Evolutionary conservation across 257 asterid genomes (phyloP).

Genomic region (Plantago major): DNA sequence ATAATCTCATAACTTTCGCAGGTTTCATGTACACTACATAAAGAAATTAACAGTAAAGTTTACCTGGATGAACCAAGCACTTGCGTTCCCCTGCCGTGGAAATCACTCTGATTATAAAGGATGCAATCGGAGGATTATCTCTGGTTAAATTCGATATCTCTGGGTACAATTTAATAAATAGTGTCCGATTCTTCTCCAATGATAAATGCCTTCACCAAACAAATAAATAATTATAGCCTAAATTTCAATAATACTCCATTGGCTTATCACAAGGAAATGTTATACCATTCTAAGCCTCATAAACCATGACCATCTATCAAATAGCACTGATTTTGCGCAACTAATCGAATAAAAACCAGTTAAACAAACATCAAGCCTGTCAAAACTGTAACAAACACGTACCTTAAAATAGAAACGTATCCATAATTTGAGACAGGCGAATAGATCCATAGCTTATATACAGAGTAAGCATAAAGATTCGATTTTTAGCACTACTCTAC

Average conservation of each 20-base stretch:
- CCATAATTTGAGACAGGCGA: too few relatives aligned
- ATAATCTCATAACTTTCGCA: background rate
- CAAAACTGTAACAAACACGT: background rate
- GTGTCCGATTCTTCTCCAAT: slow-evolving; percentile 72
- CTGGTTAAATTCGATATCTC: slow-evolving; percentile 64
- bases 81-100: slow-evolving; percentile 79
- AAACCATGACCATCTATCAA: too few relatives aligned
- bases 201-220: slow-evolving; percentile 63
- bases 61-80: slow-evolving; percentile 84
- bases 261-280: too few relatives aligned
- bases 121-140: slow-evolving; percentile 83
- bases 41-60: background rate
- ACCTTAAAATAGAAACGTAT: background rate
- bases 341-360: background rate
- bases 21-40: background rate
- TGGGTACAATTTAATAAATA: slow-evolving; percentile 69
- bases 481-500: too few relatives aligned
- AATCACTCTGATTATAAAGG: slow-evolving; percentile 63
- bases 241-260: too few relatives aligned
- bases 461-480: too few relatives aligned
- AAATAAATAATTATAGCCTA: background rate
- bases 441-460: too few relatives aligned
- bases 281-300: too few relatives aligned
- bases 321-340: too few relatives aligned
- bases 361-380: too few relatives aligned